Base-by-base conservation (phyloP, 169 alveolate genomes). In the Plasmodium chabaudi region DNA sequence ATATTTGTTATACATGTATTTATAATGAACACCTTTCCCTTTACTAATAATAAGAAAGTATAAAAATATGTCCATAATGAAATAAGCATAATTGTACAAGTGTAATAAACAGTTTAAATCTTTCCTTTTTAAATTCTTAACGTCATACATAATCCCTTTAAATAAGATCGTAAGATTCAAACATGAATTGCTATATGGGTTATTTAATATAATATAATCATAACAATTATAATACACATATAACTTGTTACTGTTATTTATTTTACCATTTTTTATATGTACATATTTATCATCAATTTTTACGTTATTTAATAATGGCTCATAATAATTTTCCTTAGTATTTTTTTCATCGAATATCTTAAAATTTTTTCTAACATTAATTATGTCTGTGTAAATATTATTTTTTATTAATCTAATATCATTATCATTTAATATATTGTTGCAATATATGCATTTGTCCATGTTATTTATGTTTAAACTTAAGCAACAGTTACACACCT, bases 61-160 rank as follows among this genome's bases (percentile, higher is more conserved):
- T 27, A 82, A 23, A 47, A 82, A 69, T 42, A 82, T 46, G 59
- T 82, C 90, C 19, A 55, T 68, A 13, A 82, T 42, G 59, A 65
- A 82, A 15, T 82, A 68, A n/a, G 69, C 44, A 82, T 82, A 82
- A 70, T 82, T 82, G 19, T 82, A 82, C 90, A 82, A 19, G 39
- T 82, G 90, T 49, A 82, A 61, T n/a, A 82, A 56, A 17, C 90
- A 82, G 47, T 15, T 42, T 27, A 82, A 55, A 51, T 82, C 19
- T 61, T 82, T 82, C 59, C 90, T 67, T 60, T 82, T 82, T 59
- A 82, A 82, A 68, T 82, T 82, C 61, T 82, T 82, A 34, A 82
- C 72, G 68, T 82, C 90, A 68, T 82, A 82, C 51, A 55, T 82
- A 68, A 82, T 82, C 10, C 90, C 90, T 68, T 82, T 82, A 82